Base-by-base conservation (phyloP, 495 filamentous ascomycete genomes). In the Neohortaea acidophila region DNA sequence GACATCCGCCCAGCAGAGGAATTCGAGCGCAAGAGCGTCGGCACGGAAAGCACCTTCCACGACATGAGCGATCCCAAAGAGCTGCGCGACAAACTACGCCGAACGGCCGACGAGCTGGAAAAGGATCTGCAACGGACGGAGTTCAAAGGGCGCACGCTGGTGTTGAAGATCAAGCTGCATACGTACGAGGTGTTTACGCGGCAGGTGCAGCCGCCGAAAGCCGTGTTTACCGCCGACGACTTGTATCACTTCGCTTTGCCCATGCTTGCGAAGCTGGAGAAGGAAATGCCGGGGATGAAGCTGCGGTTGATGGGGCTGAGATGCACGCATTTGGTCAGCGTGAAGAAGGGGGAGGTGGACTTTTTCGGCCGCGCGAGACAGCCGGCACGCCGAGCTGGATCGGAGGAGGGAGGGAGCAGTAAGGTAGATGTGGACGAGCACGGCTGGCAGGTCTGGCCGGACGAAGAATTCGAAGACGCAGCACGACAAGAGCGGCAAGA, bases 141-240 rank as follows among this genome's bases (percentile, higher is more conserved):
- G 45, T 81, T 83, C 58, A 93, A 86, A 57, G 87, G 87, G 4
- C 74, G 86, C 4, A 96, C 91, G 1, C 58, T 97, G 2, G 78
- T 81, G 17, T 57, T 99, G 14, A 99, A 99, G 58, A 70, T 94
- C 33, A 99, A 99, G 55, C 63, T 96, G 9, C 84, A 93, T 49
- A 91, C 82, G 0, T 99, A 85, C 49, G 84, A 94, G 55, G 86
- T 96, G 8, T 63, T 82, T 13, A 89, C 84, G 0, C 63, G 89
- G 24, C 89, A 97, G 54, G 68, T 70, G 10, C 68, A 79, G 25
- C 72, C 78, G 8, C 73, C 81, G 1, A 77, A 77, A 47, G 75
- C 84, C 0, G 67, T 94, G 4, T 67, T 56, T 21, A 58, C 65
- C 1, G 77, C 81, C 0, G 79, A 91, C 28, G 89, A 97, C 45